These are phyloP conservation scores for Moesziomyces globuligerus DNA, from an alignment of 1,284 basidiomycete genomes.

Conservation along the genomic window DNA sequence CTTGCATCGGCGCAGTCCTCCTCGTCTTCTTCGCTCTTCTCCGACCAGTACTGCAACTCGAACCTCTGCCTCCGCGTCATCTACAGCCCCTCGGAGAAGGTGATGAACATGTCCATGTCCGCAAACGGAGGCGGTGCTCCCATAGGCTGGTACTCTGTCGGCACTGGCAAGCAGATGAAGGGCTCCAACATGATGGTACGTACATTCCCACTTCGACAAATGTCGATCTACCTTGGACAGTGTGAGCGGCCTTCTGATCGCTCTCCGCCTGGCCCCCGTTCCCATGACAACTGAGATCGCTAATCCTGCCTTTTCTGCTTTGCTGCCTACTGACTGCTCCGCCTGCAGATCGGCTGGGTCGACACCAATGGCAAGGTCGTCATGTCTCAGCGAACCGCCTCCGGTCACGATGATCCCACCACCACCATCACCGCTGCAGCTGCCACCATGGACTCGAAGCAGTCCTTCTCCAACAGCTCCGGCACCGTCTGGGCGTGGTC, in stretches of 20 bases:
- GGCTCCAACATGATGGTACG: slow-evolving; percentile 59
- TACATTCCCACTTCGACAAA: too few relatives aligned
- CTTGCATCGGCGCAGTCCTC: slow-evolving; percentile 10
- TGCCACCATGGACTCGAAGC: slow-evolving; percentile 19
- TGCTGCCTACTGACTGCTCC: not conserved
- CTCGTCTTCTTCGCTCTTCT: slow-evolving; percentile 12
- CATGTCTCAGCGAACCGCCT: slow-evolving; percentile 75
- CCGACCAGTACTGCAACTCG: slow-evolving; percentile 38
- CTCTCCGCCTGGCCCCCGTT: too few relatives aligned
- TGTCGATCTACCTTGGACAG: too few relatives aligned
- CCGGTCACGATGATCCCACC: slow-evolving; percentile 69
- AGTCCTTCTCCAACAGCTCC: slow-evolving; percentile 37
- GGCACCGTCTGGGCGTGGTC: slow-evolving; percentile 48
- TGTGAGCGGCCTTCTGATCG: too few relatives aligned
- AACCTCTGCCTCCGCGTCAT: slow-evolving; percentile 47
- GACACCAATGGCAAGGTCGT: slow-evolving; percentile 73
- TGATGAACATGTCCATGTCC: slow-evolving; percentile 54
- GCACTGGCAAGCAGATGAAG: slow-evolving; percentile 41
- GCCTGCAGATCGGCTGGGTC: slow-evolving; percentile 73
- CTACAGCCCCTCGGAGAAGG: slow-evolving; percentile 32
- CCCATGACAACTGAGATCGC: too few relatives aligned
- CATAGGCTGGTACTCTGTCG: slow-evolving; percentile 48
- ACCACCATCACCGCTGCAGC: slow-evolving; percentile 64
- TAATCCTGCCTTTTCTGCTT: too few relatives aligned
- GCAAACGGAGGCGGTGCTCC: slow-evolving; percentile 37